Conservation (phyloP, 495 filamentous ascomycete genomes). For the Penicillium maclennaniae region DNA sequence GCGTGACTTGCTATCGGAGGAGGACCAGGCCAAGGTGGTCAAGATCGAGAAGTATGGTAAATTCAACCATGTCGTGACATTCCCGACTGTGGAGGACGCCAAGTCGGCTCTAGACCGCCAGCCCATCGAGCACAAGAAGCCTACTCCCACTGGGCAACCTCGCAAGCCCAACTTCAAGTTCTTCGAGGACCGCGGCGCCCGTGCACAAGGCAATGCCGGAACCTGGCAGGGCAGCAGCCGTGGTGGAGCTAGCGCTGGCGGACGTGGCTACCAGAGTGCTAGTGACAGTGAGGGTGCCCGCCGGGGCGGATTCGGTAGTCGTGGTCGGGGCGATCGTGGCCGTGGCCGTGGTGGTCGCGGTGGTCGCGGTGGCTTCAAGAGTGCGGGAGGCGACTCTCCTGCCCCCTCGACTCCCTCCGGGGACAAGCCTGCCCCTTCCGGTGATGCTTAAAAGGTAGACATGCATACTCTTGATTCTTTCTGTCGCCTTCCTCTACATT, state of each 20-base stretch:
- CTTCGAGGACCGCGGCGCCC: slow-evolving; percentile 63
- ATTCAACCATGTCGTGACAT: slow-evolving; percentile 75
- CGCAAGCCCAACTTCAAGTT: slow-evolving; percentile 76
- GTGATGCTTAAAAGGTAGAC: slow-evolving; percentile 42
- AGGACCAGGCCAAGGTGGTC: slow-evolving; percentile 72
- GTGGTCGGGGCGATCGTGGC: slow-evolving; percentile 54
- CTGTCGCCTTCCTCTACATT: slow-evolving; percentile 11
- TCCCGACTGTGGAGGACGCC: slow-evolving; percentile 71
- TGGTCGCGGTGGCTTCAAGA: slow-evolving; percentile 53
- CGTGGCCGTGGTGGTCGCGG: slow-evolving; percentile 43
- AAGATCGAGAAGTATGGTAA: slow-evolving; percentile 75
- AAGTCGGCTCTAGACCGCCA: slow-evolving; percentile 69
- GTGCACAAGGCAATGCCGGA: slow-evolving; percentile 58
- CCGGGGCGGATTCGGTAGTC: slow-evolving; percentile 62
- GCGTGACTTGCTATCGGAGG: slow-evolving; percentile 72
- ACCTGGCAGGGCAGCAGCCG: slow-evolving; percentile 68
- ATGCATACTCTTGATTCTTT: slow-evolving; percentile 4
- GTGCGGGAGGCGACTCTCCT: slow-evolving; percentile 39
- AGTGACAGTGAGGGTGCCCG: slow-evolving; percentile 75
- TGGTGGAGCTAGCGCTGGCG: slow-evolving; percentile 49
- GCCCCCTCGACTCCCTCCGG: slow-evolving; percentile 51
- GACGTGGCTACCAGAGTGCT: slow-evolving; percentile 72
- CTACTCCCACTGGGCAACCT: slow-evolving; percentile 55
- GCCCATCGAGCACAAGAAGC: slow-evolving; percentile 68
- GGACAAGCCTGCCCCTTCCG: slow-evolving; percentile 43